phyloP scores from a whole-genome alignment of 1,139 yeast species.

The Geotrichum candidum region DNA sequence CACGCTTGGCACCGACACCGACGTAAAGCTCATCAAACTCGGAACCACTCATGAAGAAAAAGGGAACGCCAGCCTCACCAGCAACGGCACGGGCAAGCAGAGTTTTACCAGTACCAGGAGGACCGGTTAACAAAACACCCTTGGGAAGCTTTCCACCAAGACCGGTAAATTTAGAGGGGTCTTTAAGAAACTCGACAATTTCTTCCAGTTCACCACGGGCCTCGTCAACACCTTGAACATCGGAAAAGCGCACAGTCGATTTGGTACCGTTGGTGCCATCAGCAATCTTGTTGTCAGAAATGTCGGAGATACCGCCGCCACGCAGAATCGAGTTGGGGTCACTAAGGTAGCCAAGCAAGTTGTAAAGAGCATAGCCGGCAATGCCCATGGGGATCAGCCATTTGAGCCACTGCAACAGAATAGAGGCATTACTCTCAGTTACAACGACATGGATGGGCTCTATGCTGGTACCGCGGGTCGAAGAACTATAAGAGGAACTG shows the following conservation, averaged over 20 bases:
- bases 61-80: constrained; percentile 98
- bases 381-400: constrained; percentile 80
- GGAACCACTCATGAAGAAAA: constrained; percentile 96
- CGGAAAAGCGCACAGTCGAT: constrained; percentile 82
- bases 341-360: constrained; percentile 62
- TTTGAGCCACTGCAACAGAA: constrained; percentile 80
- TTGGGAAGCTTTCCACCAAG: constrained; percentile 96
- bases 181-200: constrained; percentile 91
- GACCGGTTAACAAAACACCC: constrained; percentile 95
- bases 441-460: constrained; percentile 91
- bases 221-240: constrained; percentile 97
- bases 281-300: constrained; percentile 23
- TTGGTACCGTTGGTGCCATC: constrained; percentile 57
- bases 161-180: constrained; percentile 92
- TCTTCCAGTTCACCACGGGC: constrained; percentile 96
- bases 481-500: not conserved
- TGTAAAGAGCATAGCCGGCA: constrained; percentile 54
- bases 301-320: constrained; percentile 39
- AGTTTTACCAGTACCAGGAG: constrained; percentile 99
- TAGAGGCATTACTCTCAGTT: constrained; percentile 71
- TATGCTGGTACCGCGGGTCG: constrained; percentile 35
- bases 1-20: constrained; percentile 98
- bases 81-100: constrained; percentile 96
- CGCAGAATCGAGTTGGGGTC: constrained; percentile 83
- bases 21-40: constrained; percentile 97